Evolutionary conservation across 257 asterid genomes (phyloP).

Genomic region (Paraleonurus japonicus): DNA sequence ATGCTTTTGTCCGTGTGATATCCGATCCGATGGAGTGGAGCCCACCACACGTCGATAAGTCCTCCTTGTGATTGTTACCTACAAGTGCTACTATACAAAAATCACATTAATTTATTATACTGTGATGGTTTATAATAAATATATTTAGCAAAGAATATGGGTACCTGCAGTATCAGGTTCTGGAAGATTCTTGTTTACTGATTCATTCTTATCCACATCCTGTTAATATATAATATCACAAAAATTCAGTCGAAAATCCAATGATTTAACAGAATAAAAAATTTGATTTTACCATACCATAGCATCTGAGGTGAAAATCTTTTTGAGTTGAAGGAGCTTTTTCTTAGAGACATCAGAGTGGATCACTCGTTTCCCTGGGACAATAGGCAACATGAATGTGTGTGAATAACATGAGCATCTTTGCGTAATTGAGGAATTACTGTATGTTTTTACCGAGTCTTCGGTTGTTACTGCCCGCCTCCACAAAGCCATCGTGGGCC

Average conservation of each 20-base stretch:
- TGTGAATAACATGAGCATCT: slow-evolving; percentile 3
- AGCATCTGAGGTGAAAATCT: slow-evolving; percentile 47
- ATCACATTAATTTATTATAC: too few species aligned
- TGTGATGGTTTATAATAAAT: too few species aligned
- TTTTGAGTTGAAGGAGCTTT: slow-evolving; percentile 71
- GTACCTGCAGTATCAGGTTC: slow-evolving; percentile 44
- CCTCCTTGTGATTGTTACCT: slow-evolving; percentile 58
- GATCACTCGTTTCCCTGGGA: slow-evolving; percentile 86
- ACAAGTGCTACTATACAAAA: slow-evolving; percentile 2
- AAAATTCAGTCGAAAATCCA: background rate
- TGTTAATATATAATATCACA: slow-evolving; percentile 23
- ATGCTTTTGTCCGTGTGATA: slow-evolving; percentile 64
- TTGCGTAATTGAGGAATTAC: slow-evolving; percentile 1
- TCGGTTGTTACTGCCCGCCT: slow-evolving; percentile 68
- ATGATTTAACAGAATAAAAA: slow-evolving; percentile 12
- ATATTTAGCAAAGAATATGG: slow-evolving; percentile 2
- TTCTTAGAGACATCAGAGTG: slow-evolving; percentile 75
- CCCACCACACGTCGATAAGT: slow-evolving; percentile 89
- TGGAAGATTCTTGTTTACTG: slow-evolving; percentile 37
- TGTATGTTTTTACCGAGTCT: slow-evolving; percentile 55
- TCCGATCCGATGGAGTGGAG: slow-evolving; percentile 93
- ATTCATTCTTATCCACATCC: slow-evolving; percentile 55
- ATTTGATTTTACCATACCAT: slow-evolving; percentile 40
- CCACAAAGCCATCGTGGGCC: slow-evolving; percentile 81
- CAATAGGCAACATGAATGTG: slow-evolving; percentile 4